Evolutionary conservation across 2,329 filamentous ascomycete genomes (phyloP), one percentile per base, ranked within the genome.

Genomic region (Fusarium circinatum): DNA sequence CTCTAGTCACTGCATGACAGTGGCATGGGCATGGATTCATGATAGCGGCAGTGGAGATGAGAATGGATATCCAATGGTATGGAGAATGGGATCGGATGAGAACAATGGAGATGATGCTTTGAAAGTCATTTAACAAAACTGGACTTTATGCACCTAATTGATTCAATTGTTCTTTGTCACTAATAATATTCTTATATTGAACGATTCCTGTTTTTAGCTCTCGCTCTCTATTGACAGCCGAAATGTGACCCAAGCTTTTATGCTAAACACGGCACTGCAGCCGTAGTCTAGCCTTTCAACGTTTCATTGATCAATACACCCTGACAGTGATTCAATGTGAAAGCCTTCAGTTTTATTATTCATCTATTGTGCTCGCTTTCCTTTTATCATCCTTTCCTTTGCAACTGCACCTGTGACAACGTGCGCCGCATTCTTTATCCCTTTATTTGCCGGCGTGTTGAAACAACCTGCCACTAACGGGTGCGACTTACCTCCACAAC

Each of bases 181-280:
- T 26, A 30, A 28, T 30, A 36, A 28, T 30, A 36, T 41, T 34
- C 18, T 54, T 55, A 22, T 38, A 38, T 65, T 57, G 39, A 38
- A 44, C 47, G 17, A 47, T 34, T 38, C 47, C 55, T 68, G 59
- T 55, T 74, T 65, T 74, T 68, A 64, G 58, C 57, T 22, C 28
- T 52, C 38, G 14, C 51, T 52, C 38, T n/a, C 51, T 66, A 24
- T 52, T 67, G 59, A 48, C n/a, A 28, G 39, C 63, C 36, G 22
- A 36, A 26, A 48, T 51, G 55, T 56, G 39, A 65, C 64, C 63
- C 36, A 68, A 58, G 71, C 61, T 65, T 52, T 51, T 59, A 30
- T 55, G 52, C 32, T 44, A 66, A 39, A 34, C 39, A 44, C 41
- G 26, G 45, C 55, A 49, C 60, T 62, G 58, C 42, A 49, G 44